These are phyloP conservation scores for Proliferodiscus dingleyae DNA, from an alignment of 2,329 filamentous ascomycete genomes.

Conservation along the genomic window DNA sequence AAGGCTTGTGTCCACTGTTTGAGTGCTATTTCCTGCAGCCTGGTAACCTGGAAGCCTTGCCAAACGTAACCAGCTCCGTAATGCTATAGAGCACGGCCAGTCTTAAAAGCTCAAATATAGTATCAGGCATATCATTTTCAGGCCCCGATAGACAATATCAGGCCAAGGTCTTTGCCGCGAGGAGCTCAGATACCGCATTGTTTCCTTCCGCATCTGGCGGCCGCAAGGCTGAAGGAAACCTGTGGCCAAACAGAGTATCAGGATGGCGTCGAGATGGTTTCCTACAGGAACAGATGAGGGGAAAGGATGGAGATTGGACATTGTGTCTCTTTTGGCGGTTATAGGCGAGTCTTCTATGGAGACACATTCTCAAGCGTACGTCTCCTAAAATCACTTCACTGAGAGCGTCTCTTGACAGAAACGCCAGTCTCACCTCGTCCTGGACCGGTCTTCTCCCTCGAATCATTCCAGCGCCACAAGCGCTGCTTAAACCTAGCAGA, in stretches of 20 bases:
- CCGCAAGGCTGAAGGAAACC: constrained; percentile 1
- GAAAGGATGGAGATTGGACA: constrained; percentile 51
- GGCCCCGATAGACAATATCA: not conserved
- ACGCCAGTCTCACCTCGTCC: constrained; percentile 46
- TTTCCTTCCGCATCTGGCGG: not conserved
- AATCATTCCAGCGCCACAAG: constrained; percentile 58
- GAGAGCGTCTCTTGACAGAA: not conserved
- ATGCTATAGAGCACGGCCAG: not conserved
- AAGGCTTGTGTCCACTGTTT: not conserved
- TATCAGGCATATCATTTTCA: not conserved
- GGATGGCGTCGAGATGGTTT: constrained; percentile 35
- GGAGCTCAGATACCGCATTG: not conserved
- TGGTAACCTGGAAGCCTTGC: not conserved
- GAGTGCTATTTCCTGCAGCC: not conserved
- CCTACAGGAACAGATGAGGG: constrained; percentile 36
- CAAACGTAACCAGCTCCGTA: not conserved
- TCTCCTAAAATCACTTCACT: not conserved
- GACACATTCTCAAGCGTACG: constrained; percentile 47
- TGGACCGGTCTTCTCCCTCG: constrained; percentile 53
- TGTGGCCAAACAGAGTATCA: not conserved
- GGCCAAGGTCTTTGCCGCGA: too few relatives aligned
- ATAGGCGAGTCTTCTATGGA: constrained; percentile 56
- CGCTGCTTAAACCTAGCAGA: constrained; percentile 52
- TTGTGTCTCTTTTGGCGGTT: constrained; percentile 58
- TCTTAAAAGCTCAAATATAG: not conserved